Evolutionary conservation across 352 stramenopile species (phyloP).

Genomic region (Pythium apleroticum): DNA sequence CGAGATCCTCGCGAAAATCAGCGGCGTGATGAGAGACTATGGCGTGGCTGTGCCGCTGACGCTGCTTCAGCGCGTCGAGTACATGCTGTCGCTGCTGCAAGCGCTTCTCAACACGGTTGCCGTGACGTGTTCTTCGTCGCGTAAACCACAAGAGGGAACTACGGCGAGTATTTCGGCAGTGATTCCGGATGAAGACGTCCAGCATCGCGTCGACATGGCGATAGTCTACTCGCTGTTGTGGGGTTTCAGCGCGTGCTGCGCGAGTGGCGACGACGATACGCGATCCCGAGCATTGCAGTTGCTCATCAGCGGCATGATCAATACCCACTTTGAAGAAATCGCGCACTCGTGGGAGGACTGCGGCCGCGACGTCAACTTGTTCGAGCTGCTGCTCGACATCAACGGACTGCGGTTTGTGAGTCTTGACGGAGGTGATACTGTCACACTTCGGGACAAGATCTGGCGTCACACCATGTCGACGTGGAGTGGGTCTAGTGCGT

Average conservation of each 20-base stretch:
- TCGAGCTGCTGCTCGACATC: slow-evolving; percentile 30
- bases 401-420: slow-evolving; percentile 28
- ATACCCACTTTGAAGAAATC: slow-evolving; percentile 27
- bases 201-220: slow-evolving; percentile 51
- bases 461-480: slow-evolving; percentile 14
- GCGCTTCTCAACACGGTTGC: slow-evolving; percentile 32
- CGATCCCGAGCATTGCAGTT: slow-evolving; percentile 18
- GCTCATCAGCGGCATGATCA: slow-evolving; percentile 31
- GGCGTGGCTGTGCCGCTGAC: slow-evolving; percentile 26
- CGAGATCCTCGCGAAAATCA: slow-evolving; percentile 30
- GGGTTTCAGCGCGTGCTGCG: slow-evolving; percentile 29
- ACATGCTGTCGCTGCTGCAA: slow-evolving; percentile 47
- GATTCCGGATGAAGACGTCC: slow-evolving; percentile 18
- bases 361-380: slow-evolving; percentile 29
- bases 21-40: slow-evolving; percentile 32
- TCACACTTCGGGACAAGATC: slow-evolving; percentile 26
- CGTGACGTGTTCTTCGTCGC: slow-evolving; percentile 12
- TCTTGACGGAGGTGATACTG: slow-evolving; percentile 20
- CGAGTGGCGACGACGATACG: not conserved
- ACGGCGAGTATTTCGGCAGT: not conserved
- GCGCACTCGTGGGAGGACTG: slow-evolving; percentile 30
- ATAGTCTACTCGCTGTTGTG: slow-evolving; percentile 55
- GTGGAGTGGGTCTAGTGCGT: not conserved
- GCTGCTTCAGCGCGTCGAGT: slow-evolving; percentile 42
- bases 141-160: slow-evolving; percentile 11